Base-by-base conservation (phyloP, 257 asterid genomes). In the Capsicum pubescens region DNA sequence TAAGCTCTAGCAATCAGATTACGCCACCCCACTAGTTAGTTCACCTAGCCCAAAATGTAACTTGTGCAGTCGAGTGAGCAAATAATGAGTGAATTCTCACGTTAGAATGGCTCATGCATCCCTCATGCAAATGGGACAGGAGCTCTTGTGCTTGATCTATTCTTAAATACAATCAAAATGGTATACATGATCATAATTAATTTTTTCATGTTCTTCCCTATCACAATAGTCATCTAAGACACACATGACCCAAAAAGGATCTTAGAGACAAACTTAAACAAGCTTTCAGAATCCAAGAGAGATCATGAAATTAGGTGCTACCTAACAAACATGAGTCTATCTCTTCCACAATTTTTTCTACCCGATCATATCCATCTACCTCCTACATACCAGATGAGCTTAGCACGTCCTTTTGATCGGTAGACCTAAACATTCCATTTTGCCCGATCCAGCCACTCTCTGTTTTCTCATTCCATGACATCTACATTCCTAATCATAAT, bases 81-180 rank as follows among this genome's bases (percentile, higher is more conserved):
- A 6, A 1, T 2, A 12, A 36, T 32, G 50, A 19, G 35, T 7
- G 5, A 42, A 66, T 35, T 67, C 5, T 67, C 17, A 7, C 0
- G 17, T 3, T 7, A 67, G 17, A 26, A 35, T 11, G 15, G 32
- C 8, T 52, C 8, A 39, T 0, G 44, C 46, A 15, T 42, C 21
- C 78, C 78, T 70, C 81, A 19, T 50, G 13, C 81, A 74, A 74
- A 74, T 74, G 10, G 60, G 61, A 35, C 61, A 74, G 50, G 58
- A 11, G 46, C 13, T 21, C 19, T 50, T 13, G 2, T 6, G 46
- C 61, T 19, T 8, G 61, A 21, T 74, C 81, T 61, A 21, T 21
- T 74, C 42, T 50, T 32, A 21, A 13, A 50, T 74, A 7, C 14
- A 50, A 3, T 52, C 8, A 50, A 21, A 9, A 74, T 50, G 81